Percentiles rank a stretch among this genome's conserved stretches.
phyloP scores from a whole-genome alignment of 2,329 filamentous ascomycete genomes.

The Fusarium coffeatum region DNA sequence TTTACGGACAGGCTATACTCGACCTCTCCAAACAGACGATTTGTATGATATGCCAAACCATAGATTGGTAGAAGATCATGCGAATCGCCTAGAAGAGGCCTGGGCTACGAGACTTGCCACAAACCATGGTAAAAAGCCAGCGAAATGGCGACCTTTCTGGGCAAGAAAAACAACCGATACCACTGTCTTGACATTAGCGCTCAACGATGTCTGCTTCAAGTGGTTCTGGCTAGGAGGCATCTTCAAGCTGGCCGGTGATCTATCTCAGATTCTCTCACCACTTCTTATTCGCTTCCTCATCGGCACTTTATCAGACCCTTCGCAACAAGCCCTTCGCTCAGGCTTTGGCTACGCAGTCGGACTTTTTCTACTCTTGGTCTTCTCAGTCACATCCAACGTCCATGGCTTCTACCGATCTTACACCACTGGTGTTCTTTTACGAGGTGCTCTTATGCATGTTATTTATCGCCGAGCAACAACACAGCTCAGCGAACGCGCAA shows the following conservation, averaged over 20 bases:
- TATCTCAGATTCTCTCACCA: slow-evolving; percentile 29
- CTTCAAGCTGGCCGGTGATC: slow-evolving; percentile 44
- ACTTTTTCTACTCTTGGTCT: slow-evolving; percentile 10
- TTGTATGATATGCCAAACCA: slow-evolving; percentile 26
- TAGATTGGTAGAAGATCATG: slow-evolving; percentile 23
- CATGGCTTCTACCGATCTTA: slow-evolving; percentile 30
- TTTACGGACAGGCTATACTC: slow-evolving; percentile 22
- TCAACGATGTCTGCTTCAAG: slow-evolving; percentile 48
- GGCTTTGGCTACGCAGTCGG: slow-evolving; percentile 30
- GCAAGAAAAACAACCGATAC: slow-evolving; percentile 40
- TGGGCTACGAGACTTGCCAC: slow-evolving; percentile 9
- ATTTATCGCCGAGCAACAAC: slow-evolving; percentile 30
- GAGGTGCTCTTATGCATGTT: slow-evolving; percentile 26
- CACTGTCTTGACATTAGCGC: slow-evolving; percentile 45
- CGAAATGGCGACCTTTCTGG: slow-evolving; percentile 44
- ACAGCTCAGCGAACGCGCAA: slow-evolving; percentile 23
- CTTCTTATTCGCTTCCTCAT: slow-evolving; percentile 31
- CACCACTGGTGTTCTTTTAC: slow-evolving; percentile 11
- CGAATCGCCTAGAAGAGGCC: slow-evolving; percentile 24
- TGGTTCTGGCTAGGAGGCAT: slow-evolving; percentile 49
- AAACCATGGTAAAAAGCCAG: not conserved
- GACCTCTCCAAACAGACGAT: slow-evolving; percentile 24
- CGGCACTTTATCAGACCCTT: slow-evolving; percentile 14
- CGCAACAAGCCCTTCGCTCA: slow-evolving; percentile 10
- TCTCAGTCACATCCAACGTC: slow-evolving; percentile 28